A percentile compares a stretch with the other conserved stretches of the same genome.
These are phyloP conservation scores for Sarocladium strictum DNA, from an alignment of 2,329 filamentous ascomycete genomes.

Conservation along the genomic window DNA sequence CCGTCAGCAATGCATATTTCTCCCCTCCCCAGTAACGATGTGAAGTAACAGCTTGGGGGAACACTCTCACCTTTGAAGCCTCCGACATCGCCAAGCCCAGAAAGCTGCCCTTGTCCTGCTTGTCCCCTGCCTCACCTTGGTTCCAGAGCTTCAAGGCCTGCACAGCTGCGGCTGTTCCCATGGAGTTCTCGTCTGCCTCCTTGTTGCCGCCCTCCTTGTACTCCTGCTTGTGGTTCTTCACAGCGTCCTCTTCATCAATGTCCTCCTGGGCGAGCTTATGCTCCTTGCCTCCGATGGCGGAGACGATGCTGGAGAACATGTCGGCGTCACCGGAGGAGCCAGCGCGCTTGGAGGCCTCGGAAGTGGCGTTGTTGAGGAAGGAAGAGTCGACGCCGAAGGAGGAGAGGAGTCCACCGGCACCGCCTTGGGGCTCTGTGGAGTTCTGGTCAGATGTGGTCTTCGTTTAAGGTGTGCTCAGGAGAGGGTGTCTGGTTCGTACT, in stretches of 20 bases:
- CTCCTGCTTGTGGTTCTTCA: slow-evolving; percentile 69
- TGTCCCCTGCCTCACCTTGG: slow-evolving; percentile 40
- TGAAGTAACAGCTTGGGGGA: neutral
- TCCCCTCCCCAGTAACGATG: neutral
- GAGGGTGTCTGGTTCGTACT: slow-evolving; percentile 18
- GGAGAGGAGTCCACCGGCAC: slow-evolving; percentile 29
- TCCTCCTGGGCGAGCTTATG: slow-evolving; percentile 40
- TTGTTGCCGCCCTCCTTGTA: slow-evolving; percentile 50
- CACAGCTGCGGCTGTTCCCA: slow-evolving; percentile 72
- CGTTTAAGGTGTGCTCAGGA: neutral
- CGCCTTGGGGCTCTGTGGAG: slow-evolving; percentile 25
- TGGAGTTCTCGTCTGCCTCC: slow-evolving; percentile 43
- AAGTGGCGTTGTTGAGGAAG: slow-evolving; percentile 35
- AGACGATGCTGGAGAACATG: slow-evolving; percentile 44
- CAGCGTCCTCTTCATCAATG: slow-evolving; percentile 52
- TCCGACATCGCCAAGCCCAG: slow-evolving; percentile 83
- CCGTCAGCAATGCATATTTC: too few relatives aligned
- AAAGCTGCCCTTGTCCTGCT: slow-evolving; percentile 68
- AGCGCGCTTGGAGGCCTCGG: slow-evolving; percentile 40
- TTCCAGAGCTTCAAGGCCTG: slow-evolving; percentile 78
- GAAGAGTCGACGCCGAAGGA: slow-evolving; percentile 41
- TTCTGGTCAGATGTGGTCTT: neutral
- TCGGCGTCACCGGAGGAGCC: slow-evolving; percentile 39
- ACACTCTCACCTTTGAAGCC: slow-evolving; percentile 68
- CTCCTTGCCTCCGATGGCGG: slow-evolving; percentile 44